Evolutionary conservation across 441 rosid species (phyloP), one percentile per base, ranked within the genome.

Genomic region (Erodium trifolium): DNA sequence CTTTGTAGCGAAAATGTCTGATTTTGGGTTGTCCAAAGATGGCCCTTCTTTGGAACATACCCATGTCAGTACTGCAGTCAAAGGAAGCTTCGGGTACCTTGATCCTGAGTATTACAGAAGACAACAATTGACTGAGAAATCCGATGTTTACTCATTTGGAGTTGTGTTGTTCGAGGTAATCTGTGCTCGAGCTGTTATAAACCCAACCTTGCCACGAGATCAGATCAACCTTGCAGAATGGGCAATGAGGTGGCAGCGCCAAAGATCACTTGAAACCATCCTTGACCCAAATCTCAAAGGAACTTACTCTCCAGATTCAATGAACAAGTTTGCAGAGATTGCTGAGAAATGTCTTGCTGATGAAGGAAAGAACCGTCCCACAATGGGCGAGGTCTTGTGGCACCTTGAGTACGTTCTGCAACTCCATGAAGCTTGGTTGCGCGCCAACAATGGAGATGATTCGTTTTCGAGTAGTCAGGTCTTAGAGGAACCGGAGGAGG

Each of bases 311-410:
- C 85, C 85, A 0, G 96, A 93, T 1, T 87, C 97, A 8, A 87
- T 94, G 3, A 92, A 88, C 81, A 94, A 94, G 79, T 88, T 82
- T 0, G 98, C 93, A 17, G 99, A 94, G 85, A 92, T 98, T 1
- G 97, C 99, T 6, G 98, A 92, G 87, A 94, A 94, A 71, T 94
- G 99, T 76, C 81, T 94, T 17, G 93, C 97, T 7, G 99, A 94
- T 77, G 79, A 94, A 5, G 98, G 99, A 0, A 87, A 87, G 37
- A 98, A 94, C 70, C 71, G 99, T 75, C 99, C 99, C 29, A 80
- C 98, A 0, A 94, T 94, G 97, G 99, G 99, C 70, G 99, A 94
- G 68, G 97, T 94, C 6, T 69, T 94, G 75, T 94, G 99, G 99
- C 92, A 92, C 67, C 84, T 94, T 23, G 99, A 94, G 53, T 94